Evolutionary conservation across 2,329 filamentous ascomycete species (phyloP).

Genomic region (Tolypocladium ovalisporum): DNA sequence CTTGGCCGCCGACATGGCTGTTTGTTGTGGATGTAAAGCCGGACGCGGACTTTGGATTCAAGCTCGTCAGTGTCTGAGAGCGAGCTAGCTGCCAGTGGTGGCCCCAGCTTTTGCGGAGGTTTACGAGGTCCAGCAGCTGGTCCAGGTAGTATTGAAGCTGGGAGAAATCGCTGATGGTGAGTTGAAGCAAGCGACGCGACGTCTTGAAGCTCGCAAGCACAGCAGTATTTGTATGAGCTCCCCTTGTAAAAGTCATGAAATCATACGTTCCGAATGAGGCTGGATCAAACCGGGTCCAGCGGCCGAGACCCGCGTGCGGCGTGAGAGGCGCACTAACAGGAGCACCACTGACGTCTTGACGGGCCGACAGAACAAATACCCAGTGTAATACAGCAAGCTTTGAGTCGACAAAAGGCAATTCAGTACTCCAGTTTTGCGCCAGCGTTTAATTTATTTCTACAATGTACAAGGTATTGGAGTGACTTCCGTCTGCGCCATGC

Average conservation of each 20-base stretch:
- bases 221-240: not conserved
- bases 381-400: not conserved
- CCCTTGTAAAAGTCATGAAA: slow-evolving; percentile 11
- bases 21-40: not conserved
- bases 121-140: not conserved
- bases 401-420: not conserved
- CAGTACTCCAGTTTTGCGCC: no score
- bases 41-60: not conserved
- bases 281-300: not conserved
- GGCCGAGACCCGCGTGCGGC: not conserved
- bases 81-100: not conserved
- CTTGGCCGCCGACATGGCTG: slow-evolving; percentile 50
- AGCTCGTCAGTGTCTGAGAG: not conserved
- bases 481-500: not conserved
- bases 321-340: not conserved
- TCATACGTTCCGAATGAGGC: slow-evolving; percentile 8
- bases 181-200: not conserved
- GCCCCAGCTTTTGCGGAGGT: not conserved
- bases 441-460: no score
- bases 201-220: not conserved
- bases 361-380: no score
- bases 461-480: not conserved
- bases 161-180: not conserved
- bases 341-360: not conserved
- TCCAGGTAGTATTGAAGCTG: not conserved